phyloP scores from a whole-genome alignment of 805 yeast species.

The Phaffomyces antillensis region DNA sequence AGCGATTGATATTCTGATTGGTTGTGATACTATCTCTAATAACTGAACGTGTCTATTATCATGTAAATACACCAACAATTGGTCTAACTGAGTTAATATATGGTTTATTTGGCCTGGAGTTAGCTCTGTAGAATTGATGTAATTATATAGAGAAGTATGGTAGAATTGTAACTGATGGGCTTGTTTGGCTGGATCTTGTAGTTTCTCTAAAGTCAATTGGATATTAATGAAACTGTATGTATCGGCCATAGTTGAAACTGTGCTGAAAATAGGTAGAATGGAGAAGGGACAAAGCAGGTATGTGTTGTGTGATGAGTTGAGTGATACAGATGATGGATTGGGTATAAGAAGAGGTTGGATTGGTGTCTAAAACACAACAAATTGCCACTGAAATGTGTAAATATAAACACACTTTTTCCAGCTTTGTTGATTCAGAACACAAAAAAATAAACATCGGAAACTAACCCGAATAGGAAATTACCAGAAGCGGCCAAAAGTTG shows the following conservation, averaged over 20 bases:
- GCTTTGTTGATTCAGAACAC: too few relatives aligned
- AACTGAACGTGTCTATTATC: constrained; percentile 16
- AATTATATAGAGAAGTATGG: constrained; percentile 7
- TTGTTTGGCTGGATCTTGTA: background rate
- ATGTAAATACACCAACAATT: constrained; percentile 14
- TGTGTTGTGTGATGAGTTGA: too few relatives aligned
- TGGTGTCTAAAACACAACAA: too few relatives aligned
- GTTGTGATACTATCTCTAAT: constrained; percentile 12
- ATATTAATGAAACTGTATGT: background rate
- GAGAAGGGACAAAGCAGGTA: background rate
- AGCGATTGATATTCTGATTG: constrained; percentile 13
- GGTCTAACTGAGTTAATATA: constrained; percentile 10
- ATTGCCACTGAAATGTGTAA: too few relatives aligned
- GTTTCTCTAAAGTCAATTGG: background rate
- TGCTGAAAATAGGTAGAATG: too few relatives aligned
- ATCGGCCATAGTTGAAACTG: background rate
- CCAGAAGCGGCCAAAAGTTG: too few relatives aligned
- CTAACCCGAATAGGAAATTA: too few relatives aligned
- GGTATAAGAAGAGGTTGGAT: too few relatives aligned
- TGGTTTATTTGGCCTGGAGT: constrained; percentile 1
- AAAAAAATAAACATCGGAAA: too few relatives aligned
- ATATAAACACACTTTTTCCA: too few relatives aligned
- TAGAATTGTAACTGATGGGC: constrained; percentile 6
- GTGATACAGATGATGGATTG: too few relatives aligned
- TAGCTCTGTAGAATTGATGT: constrained; percentile 4